Evolutionary conservation across 306 rosid genomes (phyloP).

Genomic region (Geum urbanum): DNA sequence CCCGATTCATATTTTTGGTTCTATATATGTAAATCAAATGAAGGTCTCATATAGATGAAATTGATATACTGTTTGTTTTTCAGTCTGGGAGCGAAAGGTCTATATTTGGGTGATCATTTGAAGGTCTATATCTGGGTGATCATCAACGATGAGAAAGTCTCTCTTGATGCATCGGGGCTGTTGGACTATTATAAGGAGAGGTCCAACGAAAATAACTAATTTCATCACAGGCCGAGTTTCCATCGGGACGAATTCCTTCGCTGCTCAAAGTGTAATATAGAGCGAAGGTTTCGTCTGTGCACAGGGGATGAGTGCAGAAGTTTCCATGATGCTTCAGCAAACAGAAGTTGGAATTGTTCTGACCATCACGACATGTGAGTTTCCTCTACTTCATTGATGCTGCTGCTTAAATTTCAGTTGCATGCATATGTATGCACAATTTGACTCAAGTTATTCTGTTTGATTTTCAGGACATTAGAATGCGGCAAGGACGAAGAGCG

Average conservation of each 20-base stretch:
- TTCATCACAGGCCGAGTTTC: constrained; percentile 17
- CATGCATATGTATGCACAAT: no score
- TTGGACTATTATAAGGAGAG: constrained; percentile 37
- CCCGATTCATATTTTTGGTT: no score
- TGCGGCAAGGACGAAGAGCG: constrained; percentile 39
- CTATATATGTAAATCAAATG: no score
- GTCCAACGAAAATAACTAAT: constrained; percentile 32
- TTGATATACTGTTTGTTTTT: no score
- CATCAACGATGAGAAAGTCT: constrained; percentile 12
- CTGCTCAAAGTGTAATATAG: constrained; percentile 32
- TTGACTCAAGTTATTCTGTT: no score
- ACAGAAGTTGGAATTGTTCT: constrained; percentile 36
- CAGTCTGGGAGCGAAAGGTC: no score
- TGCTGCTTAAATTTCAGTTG: not conserved
- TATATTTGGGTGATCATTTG: no score
- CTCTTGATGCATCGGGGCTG: constrained; percentile 28
- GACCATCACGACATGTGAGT: constrained; percentile 34
- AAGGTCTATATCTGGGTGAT: constrained; percentile 39
- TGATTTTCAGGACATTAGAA: constrained; percentile 28
- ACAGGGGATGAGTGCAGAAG: constrained; percentile 5
- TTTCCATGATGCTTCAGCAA: constrained; percentile 32
- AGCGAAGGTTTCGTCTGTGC: constrained; percentile 38
- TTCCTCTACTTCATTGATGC: not conserved
- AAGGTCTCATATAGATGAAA: no score
- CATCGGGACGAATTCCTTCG: constrained; percentile 43